Evolutionary conservation across 176 grass and related monocot genomes (phyloP).

Genomic region (Hordeum marinum): DNA sequence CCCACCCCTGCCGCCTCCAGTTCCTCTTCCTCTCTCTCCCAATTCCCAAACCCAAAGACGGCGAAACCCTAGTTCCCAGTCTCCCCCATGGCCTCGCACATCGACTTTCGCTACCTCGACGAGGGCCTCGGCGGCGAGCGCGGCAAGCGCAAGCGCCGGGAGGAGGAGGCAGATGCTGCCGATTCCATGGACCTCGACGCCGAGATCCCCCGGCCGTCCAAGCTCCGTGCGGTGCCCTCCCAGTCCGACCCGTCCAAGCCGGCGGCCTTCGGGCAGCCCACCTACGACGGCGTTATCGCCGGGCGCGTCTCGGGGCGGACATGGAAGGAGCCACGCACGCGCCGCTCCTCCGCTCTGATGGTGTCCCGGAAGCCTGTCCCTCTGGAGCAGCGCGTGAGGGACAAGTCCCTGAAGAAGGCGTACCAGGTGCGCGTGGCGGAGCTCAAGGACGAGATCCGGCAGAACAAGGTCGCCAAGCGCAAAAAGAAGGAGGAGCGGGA

Average conservation of each 20-base stretch:
- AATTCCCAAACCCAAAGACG: not conserved
- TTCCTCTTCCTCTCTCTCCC: not conserved
- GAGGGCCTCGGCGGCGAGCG: slow-evolving; percentile 82
- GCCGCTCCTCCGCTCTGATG: slow-evolving; percentile 60
- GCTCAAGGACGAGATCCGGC: slow-evolving; percentile 92
- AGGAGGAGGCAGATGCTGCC: slow-evolving; percentile 3
- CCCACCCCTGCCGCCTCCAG: not conserved
- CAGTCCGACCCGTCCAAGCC: slow-evolving; percentile 74
- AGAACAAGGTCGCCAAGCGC: slow-evolving; percentile 80
- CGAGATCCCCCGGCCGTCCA: slow-evolving; percentile 41
- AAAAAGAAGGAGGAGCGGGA: slow-evolving; percentile 76
- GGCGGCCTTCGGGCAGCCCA: slow-evolving; percentile 64
- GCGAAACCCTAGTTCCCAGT: not conserved
- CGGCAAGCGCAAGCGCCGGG: slow-evolving; percentile 74
- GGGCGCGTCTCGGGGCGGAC: slow-evolving; percentile 71
- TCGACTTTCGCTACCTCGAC: slow-evolving; percentile 93
- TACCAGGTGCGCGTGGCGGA: slow-evolving; percentile 68
- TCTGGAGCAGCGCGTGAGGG: slow-evolving; percentile 63
- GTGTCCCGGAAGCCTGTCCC: slow-evolving; percentile 51
- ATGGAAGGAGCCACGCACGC: slow-evolving; percentile 82
- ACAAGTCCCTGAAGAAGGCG: slow-evolving; percentile 83
- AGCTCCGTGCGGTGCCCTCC: slow-evolving; percentile 66
- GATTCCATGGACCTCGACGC: slow-evolving; percentile 71
- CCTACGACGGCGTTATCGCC: slow-evolving; percentile 85
- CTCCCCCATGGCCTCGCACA: slow-evolving; percentile 61